Base-by-base conservation (phyloP, 176 grass and related monocot species). In the Lolium rigidum region DNA sequence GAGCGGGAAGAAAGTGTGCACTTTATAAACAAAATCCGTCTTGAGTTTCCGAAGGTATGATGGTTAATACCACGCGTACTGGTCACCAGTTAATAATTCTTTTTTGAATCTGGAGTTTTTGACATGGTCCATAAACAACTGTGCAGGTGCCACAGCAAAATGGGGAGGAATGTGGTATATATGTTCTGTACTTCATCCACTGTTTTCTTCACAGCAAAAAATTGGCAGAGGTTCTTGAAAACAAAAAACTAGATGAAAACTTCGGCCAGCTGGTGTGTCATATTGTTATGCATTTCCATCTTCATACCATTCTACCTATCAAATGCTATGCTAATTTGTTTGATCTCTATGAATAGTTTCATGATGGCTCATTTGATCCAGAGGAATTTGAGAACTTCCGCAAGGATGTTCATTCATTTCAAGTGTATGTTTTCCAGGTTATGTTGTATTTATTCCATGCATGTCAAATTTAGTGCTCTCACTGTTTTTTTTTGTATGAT, bases 151-250 rank as follows among this genome's bases (percentile, higher is more conserved):
- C 95, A 26, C 92, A 98, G 73, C 93, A 98, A 86, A 93, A 85
- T 92, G 93, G 92, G 12, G 93, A 98, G 21, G 95, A 98, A 86
- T 98, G 95, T 83, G 95, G 95, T 60, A 84, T 88, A 82, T 98
- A 85, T 98, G 95, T 98, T 84, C 87, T 98, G 61, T 98, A 95
- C 78, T 98, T 98, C 75, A 92, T 98, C 76, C 6, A 85, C 38
- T 87, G 54, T 84, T 95, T 95, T 89, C 62, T 98, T 89, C 82
- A 86, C 17, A 76, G 50, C 0, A 1, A 16, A 37, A 76, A 54
- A 55, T 35, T 76, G 49, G 74, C 49, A 54, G 49, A 55, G 26
- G 25, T 76, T 76, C 74, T 76, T 55, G 14, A 55, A 78, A 87
- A 90, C 76, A 74, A 79, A 83, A 80, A 68, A 50, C 64, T 90